Conservation (phyloP, 306 rosid species). For the Casuarina cunninghamiana region DNA sequence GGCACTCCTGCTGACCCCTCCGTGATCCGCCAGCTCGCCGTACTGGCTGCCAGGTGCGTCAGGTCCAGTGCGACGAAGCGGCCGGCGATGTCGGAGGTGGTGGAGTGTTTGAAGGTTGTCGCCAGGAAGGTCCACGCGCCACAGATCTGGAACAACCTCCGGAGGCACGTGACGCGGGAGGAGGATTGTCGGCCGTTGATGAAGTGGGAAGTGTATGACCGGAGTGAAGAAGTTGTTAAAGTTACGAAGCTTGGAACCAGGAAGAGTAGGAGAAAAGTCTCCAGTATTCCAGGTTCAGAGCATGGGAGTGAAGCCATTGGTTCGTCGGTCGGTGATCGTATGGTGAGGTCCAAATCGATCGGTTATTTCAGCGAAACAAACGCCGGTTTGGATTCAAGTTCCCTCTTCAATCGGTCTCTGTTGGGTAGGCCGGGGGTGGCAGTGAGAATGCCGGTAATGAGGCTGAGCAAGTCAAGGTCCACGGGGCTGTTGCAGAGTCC, state of each 20-base stretch:
- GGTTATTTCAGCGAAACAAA: slow-evolving; percentile 39
- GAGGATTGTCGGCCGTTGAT: slow-evolving; percentile 23
- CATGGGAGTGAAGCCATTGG: slow-evolving; percentile 22
- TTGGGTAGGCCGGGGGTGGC: slow-evolving; percentile 29
- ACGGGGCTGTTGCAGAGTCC: slow-evolving; percentile 46
- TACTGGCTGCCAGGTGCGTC: slow-evolving; percentile 70
- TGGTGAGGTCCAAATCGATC: slow-evolving; percentile 52
- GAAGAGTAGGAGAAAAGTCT: slow-evolving; percentile 57
- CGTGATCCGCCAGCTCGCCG: slow-evolving; percentile 45
- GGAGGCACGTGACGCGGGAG: slow-evolving; percentile 49
- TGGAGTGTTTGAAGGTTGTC: slow-evolving; percentile 47
- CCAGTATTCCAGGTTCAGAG: slow-evolving; percentile 47
- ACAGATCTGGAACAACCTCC: slow-evolving; percentile 46
- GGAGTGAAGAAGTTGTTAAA: slow-evolving; percentile 36
- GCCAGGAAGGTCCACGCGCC: slow-evolving; percentile 39
- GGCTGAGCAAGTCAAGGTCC: slow-evolving; percentile 66
- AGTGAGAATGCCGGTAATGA: slow-evolving; percentile 30
- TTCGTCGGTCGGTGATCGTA: slow-evolving; percentile 12
- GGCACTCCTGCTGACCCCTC: slow-evolving; percentile 43
- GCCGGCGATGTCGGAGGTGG: slow-evolving; percentile 75
- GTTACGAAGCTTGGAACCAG: slow-evolving; percentile 38
- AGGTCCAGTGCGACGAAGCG: slow-evolving; percentile 68
- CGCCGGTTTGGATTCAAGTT: slow-evolving; percentile 5
- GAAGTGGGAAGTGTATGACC: slow-evolving; percentile 22
- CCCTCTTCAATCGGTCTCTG: neutral